Evolutionary conservation across 805 yeast species (phyloP).

Genomic region (Kluyveromyces siamensis): DNA sequence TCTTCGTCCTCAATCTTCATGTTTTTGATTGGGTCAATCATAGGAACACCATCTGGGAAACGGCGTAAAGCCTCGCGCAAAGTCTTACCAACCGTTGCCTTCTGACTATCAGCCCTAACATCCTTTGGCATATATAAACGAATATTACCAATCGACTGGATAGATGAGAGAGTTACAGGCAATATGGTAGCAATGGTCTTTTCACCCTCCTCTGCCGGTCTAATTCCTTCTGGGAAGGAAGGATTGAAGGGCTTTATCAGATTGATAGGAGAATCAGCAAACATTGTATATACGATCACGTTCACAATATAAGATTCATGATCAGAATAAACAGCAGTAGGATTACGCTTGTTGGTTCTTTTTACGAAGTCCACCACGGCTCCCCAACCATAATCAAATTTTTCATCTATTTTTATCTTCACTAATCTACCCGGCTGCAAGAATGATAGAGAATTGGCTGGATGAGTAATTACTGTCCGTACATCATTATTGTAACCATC

Average conservation of each 20-base stretch:
- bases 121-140: conserved; percentile 75
- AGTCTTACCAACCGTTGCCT: conserved; percentile 57
- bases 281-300: conserved; percentile 72
- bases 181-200: conserved; percentile 64
- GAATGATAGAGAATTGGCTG: conserved; percentile 75
- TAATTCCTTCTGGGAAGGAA: conserved; percentile 74
- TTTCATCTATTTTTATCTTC: conserved; percentile 45
- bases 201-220: conserved; percentile 73
- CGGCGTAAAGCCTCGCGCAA: conserved; percentile 72
- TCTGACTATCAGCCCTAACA: conserved; percentile 51
- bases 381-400: conserved; percentile 91
- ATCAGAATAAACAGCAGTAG: conserved; percentile 53
- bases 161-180: conserved; percentile 76
- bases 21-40: conserved; percentile 79
- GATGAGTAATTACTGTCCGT: conserved; percentile 79
- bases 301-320: conserved; percentile 86
- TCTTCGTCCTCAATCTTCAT: conserved; percentile 87
- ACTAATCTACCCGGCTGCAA: conserved; percentile 84
- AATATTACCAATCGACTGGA: conserved; percentile 66
- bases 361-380: conserved; percentile 71
- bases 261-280: conserved; percentile 75
- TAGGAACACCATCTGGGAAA: conserved; percentile 86
- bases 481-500: conserved; percentile 65
- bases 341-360: conserved; percentile 54
- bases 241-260: conserved; percentile 72